A percentile compares a stretch with the other conserved stretches of the same genome.
Evolutionary conservation across 75 land plant genomes (phyloP).

Genomic region (Picea sitchensis): DNA sequence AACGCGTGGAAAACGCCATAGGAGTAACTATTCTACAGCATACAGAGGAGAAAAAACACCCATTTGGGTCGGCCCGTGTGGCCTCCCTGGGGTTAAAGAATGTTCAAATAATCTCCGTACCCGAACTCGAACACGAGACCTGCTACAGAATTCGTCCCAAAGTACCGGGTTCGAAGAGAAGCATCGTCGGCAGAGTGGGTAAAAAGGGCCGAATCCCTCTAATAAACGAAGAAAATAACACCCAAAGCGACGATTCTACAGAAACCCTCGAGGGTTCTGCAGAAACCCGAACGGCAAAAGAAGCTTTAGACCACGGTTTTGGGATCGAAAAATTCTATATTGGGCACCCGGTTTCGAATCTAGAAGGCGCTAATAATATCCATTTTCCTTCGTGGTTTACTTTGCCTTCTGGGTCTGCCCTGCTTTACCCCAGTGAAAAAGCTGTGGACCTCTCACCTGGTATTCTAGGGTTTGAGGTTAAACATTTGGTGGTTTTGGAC

Average conservation of each 20-base stretch:
- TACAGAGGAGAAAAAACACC: slow-evolving; percentile 71
- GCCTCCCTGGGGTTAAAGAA: slow-evolving; percentile 72
- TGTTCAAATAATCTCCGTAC: slow-evolving; percentile 42
- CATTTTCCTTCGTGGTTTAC: slow-evolving; percentile 25
- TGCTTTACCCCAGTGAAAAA: slow-evolving; percentile 70
- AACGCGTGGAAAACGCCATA: slow-evolving; percentile 38
- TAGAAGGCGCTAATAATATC: slow-evolving; percentile 17
- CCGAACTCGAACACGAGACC: slow-evolving; percentile 42
- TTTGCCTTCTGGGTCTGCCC: slow-evolving; percentile 58
- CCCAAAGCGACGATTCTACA: not conserved
- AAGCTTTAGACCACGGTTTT: slow-evolving; percentile 30
- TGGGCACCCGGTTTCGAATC: not conserved
- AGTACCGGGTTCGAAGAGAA: slow-evolving; percentile 27
- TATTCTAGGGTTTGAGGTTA: slow-evolving; percentile 27
- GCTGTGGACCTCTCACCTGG: slow-evolving; percentile 37
- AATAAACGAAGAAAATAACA: not conserved
- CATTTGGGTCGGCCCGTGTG: slow-evolving; percentile 70
- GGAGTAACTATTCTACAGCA: slow-evolving; percentile 81
- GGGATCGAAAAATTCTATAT: slow-evolving; percentile 26
- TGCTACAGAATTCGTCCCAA: slow-evolving; percentile 33
- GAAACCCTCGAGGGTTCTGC: not conserved
- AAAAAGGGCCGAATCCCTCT: slow-evolving; percentile 3
- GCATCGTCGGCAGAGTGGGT: slow-evolving; percentile 21
- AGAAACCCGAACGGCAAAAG: slow-evolving; percentile 7
- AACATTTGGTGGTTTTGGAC: slow-evolving; percentile 83